A percentile compares a stretch with the other conserved stretches of the same genome.
Evolutionary conservation across 2,329 filamentous ascomycete genomes (phyloP).

Genomic region (Pseudogymnoascus destructans): DNA sequence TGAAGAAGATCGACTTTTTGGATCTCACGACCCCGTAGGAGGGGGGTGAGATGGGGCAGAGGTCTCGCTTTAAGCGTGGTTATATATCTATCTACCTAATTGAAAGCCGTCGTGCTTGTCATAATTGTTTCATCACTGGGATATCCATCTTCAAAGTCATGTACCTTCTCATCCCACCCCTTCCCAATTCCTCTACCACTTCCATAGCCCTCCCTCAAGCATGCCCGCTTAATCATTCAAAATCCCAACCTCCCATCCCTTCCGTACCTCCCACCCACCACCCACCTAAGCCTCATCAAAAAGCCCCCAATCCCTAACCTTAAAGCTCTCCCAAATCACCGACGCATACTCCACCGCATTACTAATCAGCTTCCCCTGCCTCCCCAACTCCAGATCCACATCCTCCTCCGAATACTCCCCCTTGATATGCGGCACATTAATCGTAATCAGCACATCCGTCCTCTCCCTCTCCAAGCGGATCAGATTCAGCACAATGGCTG

Average conservation of each 20-base stretch:
- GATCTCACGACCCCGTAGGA: conserved; percentile 23
- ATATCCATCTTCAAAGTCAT: neutral
- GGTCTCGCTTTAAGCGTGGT: neutral
- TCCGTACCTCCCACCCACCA: neutral
- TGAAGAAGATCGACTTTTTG: conserved; percentile 24
- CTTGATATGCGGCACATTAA: conserved; percentile 76
- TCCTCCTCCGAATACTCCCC: conserved; percentile 62
- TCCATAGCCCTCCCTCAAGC: neutral
- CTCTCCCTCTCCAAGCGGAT: conserved; percentile 60
- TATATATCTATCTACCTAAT: conserved; percentile 1
- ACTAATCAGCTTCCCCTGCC: conserved; percentile 54
- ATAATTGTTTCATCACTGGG: neutral
- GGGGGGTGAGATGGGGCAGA: neutral
- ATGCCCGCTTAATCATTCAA: neutral
- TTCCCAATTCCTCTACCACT: neutral
- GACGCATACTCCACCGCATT: conserved; percentile 55
- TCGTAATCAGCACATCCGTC: conserved; percentile 72
- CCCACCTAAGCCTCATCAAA: conserved; percentile 31
- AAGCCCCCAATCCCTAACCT: conserved; percentile 68
- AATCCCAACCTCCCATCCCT: neutral
- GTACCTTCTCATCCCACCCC: neutral
- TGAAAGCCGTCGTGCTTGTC: neutral
- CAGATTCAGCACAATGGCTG: conserved; percentile 64
- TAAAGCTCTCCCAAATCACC: conserved; percentile 57
- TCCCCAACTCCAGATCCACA: conserved; percentile 52